These are phyloP conservation scores for Backusella tarrabulga DNA, from an alignment of 192 early-diverging fungal genomes.

Conservation along the genomic window DNA sequence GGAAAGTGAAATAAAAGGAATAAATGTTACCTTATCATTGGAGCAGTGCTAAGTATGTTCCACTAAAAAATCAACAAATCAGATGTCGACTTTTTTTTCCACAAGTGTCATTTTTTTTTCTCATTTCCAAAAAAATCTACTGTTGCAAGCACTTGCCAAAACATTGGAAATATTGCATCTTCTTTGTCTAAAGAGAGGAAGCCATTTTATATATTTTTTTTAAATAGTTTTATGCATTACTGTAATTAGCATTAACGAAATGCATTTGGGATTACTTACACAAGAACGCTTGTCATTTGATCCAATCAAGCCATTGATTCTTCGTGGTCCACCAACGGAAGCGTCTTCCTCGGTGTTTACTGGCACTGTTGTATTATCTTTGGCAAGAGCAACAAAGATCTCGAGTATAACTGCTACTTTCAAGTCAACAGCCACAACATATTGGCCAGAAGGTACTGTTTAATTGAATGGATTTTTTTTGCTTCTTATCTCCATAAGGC, in stretches of 20 bases:
- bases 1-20: not conserved
- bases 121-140: not conserved
- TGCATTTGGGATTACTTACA: slow-evolving; percentile 23
- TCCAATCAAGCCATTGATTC: slow-evolving; percentile 26
- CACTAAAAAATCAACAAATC: not conserved
- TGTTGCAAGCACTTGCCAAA: not conserved
- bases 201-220: not conserved
- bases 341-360: slow-evolving; percentile 19
- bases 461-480: not conserved
- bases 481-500: too few species aligned
- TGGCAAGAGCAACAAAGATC: slow-evolving; percentile 20
- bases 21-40: not conserved
- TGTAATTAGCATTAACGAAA: not conserved
- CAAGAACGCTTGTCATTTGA: slow-evolving; percentile 21
- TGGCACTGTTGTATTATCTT: slow-evolving; percentile 11
- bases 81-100: not conserved
- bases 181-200: not conserved
- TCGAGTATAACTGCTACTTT: slow-evolving; percentile 10
- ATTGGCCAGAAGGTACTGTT: slow-evolving; percentile 25
- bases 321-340: slow-evolving; percentile 24
- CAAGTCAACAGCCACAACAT: slow-evolving; percentile 15
- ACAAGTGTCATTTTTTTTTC: not conserved
- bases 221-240: not conserved
- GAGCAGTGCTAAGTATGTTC: not conserved
- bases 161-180: not conserved